A percentile compares a stretch with the other conserved stretches of the same genome.
Evolutionary conservation across 2,329 filamentous ascomycete genomes (phyloP).

Genomic region (Aspergillus proliferans): DNA sequence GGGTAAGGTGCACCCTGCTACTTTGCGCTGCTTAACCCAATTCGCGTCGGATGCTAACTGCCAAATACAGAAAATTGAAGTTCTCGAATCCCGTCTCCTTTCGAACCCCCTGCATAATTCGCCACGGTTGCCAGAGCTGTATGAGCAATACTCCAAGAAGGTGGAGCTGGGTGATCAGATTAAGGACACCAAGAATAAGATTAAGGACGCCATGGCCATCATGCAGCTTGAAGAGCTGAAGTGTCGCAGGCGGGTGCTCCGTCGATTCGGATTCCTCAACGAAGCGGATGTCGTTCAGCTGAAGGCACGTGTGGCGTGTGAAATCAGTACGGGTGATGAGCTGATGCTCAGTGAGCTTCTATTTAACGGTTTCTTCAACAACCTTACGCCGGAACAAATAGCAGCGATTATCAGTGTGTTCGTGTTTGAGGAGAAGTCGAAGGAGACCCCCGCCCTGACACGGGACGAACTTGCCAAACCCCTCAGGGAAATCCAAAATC

Average conservation of each 20-base stretch:
- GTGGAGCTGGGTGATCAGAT: constrained; percentile 69
- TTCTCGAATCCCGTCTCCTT: constrained; percentile 82
- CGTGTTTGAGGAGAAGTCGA: constrained; percentile 94
- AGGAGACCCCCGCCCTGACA: constrained; percentile 63
- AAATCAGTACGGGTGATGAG: constrained; percentile 96
- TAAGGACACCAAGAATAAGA: constrained; percentile 82
- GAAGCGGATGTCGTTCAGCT: constrained; percentile 92
- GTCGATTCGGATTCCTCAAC: constrained; percentile 91
- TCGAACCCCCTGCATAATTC: constrained; percentile 90
- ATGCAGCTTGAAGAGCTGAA: constrained; percentile 95
- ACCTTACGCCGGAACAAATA: constrained; percentile 78
- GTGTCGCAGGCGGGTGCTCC: constrained; percentile 87
- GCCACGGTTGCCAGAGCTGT: constrained; percentile 73
- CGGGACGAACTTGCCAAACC: constrained; percentile 77
- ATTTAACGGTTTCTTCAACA: constrained; percentile 98
- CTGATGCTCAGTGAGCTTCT: constrained; percentile 86
- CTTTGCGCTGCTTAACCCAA: not conserved
- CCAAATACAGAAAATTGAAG: constrained; percentile 76
- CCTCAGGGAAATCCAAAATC: constrained; percentile 76
- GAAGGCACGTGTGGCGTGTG: constrained; percentile 94
- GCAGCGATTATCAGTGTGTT: constrained; percentile 86
- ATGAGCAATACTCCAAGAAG: constrained; percentile 81
- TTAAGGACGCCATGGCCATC: constrained; percentile 75
- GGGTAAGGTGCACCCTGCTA: constrained; percentile 36
- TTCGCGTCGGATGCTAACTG: constrained; percentile 11